Percentiles rank a stretch among this genome's conserved stretches.
phyloP scores from a whole-genome alignment of 345 rosid species.

The Euclidium syriacum region DNA sequence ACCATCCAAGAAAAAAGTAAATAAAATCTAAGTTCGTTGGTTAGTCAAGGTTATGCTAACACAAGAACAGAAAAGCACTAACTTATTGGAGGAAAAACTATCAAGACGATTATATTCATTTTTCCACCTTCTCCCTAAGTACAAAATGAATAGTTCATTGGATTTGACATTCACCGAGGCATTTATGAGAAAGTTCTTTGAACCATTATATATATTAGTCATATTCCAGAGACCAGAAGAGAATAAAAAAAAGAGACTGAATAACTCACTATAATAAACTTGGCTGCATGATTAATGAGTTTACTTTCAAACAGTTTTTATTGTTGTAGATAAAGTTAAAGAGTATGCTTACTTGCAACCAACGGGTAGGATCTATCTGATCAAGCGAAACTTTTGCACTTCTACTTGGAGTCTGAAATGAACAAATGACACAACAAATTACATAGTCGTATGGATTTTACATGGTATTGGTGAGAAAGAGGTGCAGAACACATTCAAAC shows the following conservation, averaged over 20 bases:
- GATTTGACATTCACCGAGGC: neutral
- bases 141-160: neutral
- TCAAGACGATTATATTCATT: neutral
- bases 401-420: conserved; percentile 65
- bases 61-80: neutral
- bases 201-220: neutral
- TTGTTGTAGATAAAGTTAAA: neutral
- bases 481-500: neutral
- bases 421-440: neutral
- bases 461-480: neutral
- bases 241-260: neutral
- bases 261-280: neutral
- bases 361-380: conserved; percentile 75
- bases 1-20: neutral
- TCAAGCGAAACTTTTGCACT: conserved; percentile 72
- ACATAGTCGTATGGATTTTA: neutral
- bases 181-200: neutral
- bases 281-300: neutral
- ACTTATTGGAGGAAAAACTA: neutral
- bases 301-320: neutral
- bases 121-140: neutral
- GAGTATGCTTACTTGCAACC: conserved; percentile 82
- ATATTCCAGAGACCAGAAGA: neutral
- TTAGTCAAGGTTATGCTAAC: neutral
- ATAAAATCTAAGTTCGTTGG: neutral